Base-by-base conservation (phyloP, 2,329 filamentous ascomycete genomes). In the Scopulariopsis brevicaulis region DNA sequence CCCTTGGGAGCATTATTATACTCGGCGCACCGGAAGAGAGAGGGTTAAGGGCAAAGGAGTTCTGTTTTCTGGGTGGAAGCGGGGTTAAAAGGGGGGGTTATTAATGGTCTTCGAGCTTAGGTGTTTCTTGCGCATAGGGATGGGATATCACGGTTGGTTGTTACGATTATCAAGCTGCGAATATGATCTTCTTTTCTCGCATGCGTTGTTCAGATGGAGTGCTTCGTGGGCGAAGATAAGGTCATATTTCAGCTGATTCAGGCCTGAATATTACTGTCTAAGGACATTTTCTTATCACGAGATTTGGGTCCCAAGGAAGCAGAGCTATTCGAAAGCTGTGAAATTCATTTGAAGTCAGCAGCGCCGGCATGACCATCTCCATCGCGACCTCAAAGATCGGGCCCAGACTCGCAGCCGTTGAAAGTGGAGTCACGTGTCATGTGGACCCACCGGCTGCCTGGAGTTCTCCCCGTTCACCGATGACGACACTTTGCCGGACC, bases 351-450 rank as follows among this genome's bases (percentile, higher is more conserved):
- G 4, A 32, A 32, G 28, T 8, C 28, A 32, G 28, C 4, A 32
- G 28, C 28, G n/a, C n/a, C n/a, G n/a, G n/a, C n/a, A n/a, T 32
- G 28, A n/a, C 28, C 28, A 32, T 32, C 4, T 32, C 28, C 8
- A 32, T 32, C 28, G 8, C 28, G 4, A 32, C 8, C 8, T 32
- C 28, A 4, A 32, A 32, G 8, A 32, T 8, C 4, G 8, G 28
- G 28, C 28, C 28, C 8, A 32, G 28, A 32, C 28, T n/a, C 12
- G 37, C 3, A 40, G 64, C 61, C 61, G 64, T 65, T 63, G 60
- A 50, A 54, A 57, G 55, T 55, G 55, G 6, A 54, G 60, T 70
- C 67, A 70, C 68, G 68, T 69, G 68, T 64, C 12, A 55, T 50
- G 48, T n/a, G 20, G n/a, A 11, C 46, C 22, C 3, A 50, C n/a